These are phyloP conservation scores for Sarcomyxa edulis DNA, from an alignment of 768 basidiomycete species.

Conservation along the genomic window DNA sequence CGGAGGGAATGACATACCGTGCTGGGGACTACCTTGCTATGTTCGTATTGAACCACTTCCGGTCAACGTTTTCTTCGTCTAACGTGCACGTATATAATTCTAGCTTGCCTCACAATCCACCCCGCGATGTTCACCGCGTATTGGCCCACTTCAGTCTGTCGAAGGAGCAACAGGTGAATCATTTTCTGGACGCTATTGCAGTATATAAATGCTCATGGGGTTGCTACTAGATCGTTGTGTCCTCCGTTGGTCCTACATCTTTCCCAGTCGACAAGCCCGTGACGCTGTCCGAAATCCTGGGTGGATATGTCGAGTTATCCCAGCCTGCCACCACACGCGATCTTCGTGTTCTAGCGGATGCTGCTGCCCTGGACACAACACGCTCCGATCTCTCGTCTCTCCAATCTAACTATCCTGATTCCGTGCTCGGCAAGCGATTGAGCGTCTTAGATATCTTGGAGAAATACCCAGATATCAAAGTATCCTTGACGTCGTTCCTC, in stretches of 20 bases:
- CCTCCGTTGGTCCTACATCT: constrained; percentile 30
- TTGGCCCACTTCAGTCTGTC: constrained; percentile 30
- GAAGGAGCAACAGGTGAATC: constrained; percentile 30
- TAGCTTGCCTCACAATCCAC: constrained; percentile 36
- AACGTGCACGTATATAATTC: neutral
- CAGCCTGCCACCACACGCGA: constrained; percentile 40
- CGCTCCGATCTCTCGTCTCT: constrained; percentile 22
- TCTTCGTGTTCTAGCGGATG: constrained; percentile 24
- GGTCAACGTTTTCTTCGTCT: neutral
- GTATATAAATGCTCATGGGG: too few species aligned
- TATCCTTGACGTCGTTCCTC: constrained; percentile 33
- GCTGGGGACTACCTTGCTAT: constrained; percentile 45
- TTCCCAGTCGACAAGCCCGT: constrained; percentile 34
- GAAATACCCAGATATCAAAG: constrained; percentile 24
- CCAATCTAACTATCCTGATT: constrained; percentile 21
- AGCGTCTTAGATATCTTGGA: constrained; percentile 39
- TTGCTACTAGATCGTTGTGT: constrained; percentile 24
- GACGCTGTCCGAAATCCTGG: constrained; percentile 28
- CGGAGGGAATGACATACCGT: constrained; percentile 28
- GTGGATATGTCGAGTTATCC: constrained; percentile 40
- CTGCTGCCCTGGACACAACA: constrained; percentile 17
- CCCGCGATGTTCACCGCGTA: constrained; percentile 29
- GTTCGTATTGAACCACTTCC: constrained; percentile 13
- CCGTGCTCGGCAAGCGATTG: constrained; percentile 28
- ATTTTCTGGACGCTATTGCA: neutral